Evolutionary conservation across 2,329 filamentous ascomycete genomes (phyloP).

Genomic region (Phaeosphaeriaceae sp.): DNA sequence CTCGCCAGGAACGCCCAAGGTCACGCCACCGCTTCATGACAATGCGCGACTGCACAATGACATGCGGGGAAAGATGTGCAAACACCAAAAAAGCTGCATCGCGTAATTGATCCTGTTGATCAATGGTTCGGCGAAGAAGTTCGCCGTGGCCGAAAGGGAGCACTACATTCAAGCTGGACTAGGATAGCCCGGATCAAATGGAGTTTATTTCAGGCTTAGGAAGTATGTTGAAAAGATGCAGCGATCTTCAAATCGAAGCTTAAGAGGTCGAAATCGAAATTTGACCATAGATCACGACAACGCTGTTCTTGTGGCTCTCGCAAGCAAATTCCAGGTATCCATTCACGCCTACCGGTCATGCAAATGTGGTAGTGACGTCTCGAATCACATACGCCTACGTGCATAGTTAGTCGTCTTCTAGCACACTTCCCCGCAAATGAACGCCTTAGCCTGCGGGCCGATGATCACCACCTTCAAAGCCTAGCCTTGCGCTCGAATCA

Average conservation of each 20-base stretch:
- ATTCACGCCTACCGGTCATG: neutral
- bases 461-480: conserved; percentile 25
- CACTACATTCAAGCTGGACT: neutral
- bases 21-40: conserved; percentile 27
- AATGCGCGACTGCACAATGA: conserved; percentile 2
- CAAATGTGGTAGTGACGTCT: conserved; percentile 20
- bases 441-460: conserved; percentile 26
- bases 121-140: neutral
- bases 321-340: neutral
- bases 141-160: neutral
- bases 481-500: conserved; percentile 31
- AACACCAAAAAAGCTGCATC: neutral
- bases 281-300: neutral
- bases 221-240: neutral
- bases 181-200: neutral
- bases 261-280: neutral
- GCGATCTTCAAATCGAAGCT: neutral
- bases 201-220: neutral
- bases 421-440: conserved; percentile 40
- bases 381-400: conserved; percentile 15
- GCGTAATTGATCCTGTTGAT: conserved; percentile 8
- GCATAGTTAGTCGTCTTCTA: conserved; percentile 13
- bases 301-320: neutral
- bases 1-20: conserved; percentile 8
- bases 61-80: conserved; percentile 20